Conservation (phyloP, 306 rosid species). For the Casuarina cunninghamiana region DNA sequence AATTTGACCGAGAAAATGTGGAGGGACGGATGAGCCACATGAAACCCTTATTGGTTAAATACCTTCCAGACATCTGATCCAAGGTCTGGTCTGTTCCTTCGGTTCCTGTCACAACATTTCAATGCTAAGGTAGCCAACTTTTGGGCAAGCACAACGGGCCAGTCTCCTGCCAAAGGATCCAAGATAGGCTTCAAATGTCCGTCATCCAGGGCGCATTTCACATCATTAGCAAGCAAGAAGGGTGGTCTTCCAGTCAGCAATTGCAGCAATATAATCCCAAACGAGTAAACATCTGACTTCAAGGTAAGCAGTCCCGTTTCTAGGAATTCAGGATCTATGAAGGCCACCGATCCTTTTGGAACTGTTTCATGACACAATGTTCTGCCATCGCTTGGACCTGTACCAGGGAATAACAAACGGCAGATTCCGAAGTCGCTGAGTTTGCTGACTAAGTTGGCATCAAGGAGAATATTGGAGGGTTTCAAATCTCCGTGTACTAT, state of each 20-base stretch:
- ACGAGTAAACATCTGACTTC: conserved; percentile 54
- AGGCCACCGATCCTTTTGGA: conserved; percentile 44
- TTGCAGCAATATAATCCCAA: conserved; percentile 46
- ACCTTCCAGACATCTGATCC: conserved; percentile 53
- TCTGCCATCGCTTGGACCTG: conserved; percentile 26
- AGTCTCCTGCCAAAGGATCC: conserved; percentile 58
- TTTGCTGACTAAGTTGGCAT: conserved; percentile 41
- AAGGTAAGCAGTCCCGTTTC: conserved; percentile 47
- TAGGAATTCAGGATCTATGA: conserved; percentile 52
- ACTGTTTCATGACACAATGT: conserved; percentile 38
- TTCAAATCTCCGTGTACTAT: conserved; percentile 56
- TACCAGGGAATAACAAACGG: conserved; percentile 34
- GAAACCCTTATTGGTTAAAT: conserved; percentile 55
- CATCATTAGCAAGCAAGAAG: conserved; percentile 39
- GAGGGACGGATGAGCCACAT: neutral
- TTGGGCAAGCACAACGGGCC: conserved; percentile 58
- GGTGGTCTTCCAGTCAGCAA: conserved; percentile 45
- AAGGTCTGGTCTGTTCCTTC: conserved; percentile 48
- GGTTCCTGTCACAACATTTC: conserved; percentile 44
- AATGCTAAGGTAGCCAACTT: conserved; percentile 46
- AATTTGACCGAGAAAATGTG: no score
- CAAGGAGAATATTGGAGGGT: conserved; percentile 51
- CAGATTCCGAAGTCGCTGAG: conserved; percentile 61
- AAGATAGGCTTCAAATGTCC: conserved; percentile 43
- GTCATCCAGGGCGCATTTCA: conserved; percentile 34